phyloP scores from a whole-genome alignment of 169 alveolate species.

The Eimeria acervulina region DNA sequence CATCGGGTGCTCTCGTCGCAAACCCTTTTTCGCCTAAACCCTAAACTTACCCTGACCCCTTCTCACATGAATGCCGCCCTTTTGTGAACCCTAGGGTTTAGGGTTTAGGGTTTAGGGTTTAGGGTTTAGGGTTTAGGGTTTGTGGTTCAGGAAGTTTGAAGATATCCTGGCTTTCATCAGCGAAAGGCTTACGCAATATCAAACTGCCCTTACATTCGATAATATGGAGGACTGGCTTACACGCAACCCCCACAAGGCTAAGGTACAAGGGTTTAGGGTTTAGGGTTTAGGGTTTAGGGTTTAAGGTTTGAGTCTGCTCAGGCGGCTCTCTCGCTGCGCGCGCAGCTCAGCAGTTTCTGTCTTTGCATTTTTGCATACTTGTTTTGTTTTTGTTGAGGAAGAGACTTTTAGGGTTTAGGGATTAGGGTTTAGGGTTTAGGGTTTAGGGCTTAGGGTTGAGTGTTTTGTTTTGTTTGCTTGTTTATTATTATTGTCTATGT shows the following conservation, averaged over 20 bases:
- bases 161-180: constrained; percentile 89
- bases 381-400: too few species aligned
- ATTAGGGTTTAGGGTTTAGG: constrained; percentile 6
- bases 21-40: too few species aligned
- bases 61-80: neutral
- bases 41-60: constrained; percentile 55
- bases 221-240: constrained; percentile 84
- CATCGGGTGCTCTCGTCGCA: too few species aligned
- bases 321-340: too few species aligned
- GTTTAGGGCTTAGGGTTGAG: constrained; percentile 8
- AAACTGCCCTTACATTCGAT: constrained; percentile 89
- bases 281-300: neutral
- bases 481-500: too few species aligned
- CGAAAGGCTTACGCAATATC: constrained; percentile 86
- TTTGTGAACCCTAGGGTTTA: neutral
- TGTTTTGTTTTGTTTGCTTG: neutral
- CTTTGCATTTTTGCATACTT: too few species aligned
- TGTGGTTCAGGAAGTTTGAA: constrained; percentile 89
- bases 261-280: constrained; percentile 87
- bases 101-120: constrained; percentile 19
- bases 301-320: too few species aligned
- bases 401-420: neutral
- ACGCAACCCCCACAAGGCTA: constrained; percentile 88
- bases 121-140: neutral
- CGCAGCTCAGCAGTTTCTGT: too few species aligned